Evolutionary conservation across 2,329 filamentous ascomycete species (phyloP).

Genomic region (Neopestalotiopsis clavispora): DNA sequence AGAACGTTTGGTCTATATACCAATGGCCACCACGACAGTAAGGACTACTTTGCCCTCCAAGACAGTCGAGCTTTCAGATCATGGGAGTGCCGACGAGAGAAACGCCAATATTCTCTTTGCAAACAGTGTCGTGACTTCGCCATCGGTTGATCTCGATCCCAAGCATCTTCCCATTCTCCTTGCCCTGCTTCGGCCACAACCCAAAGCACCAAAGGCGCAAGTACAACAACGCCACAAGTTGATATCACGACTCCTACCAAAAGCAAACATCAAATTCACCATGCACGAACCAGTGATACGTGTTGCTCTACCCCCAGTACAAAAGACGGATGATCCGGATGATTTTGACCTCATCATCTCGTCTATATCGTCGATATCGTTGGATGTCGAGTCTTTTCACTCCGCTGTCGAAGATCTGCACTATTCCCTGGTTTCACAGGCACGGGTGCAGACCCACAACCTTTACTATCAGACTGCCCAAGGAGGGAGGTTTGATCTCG

Average conservation of each 20-base stretch:
- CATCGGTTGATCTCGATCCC: slow-evolving; percentile 90
- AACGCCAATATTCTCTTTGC: slow-evolving; percentile 97
- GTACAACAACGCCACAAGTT: slow-evolving; percentile 65
- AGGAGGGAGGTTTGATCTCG: slow-evolving; percentile 82
- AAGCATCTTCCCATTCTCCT: slow-evolving; percentile 87
- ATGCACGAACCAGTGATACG: slow-evolving; percentile 95
- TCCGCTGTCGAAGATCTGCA: slow-evolving; percentile 82
- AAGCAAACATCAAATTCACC: slow-evolving; percentile 92
- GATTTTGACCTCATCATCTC: slow-evolving; percentile 97
- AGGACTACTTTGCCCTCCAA: slow-evolving; percentile 95
- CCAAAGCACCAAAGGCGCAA: slow-evolving; percentile 44
- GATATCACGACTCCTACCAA: slow-evolving; percentile 89
- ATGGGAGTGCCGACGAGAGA: slow-evolving; percentile 76
- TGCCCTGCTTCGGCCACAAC: slow-evolving; percentile 70
- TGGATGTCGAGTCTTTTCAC: slow-evolving; percentile 96
- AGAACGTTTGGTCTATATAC: slow-evolving; percentile 88
- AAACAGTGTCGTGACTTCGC: slow-evolving; percentile 94
- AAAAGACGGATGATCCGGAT: slow-evolving; percentile 66
- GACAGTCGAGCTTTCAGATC: slow-evolving; percentile 79
- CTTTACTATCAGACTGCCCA: slow-evolving; percentile 93
- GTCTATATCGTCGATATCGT: slow-evolving; percentile 88
- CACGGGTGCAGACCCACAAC: slow-evolving; percentile 83
- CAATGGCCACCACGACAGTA: slow-evolving; percentile 95
- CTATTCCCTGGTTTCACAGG: slow-evolving; percentile 82
- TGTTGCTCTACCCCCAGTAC: slow-evolving; percentile 83